Conservation (phyloP, 345 rosid species). For the Populus simonii region DNA sequence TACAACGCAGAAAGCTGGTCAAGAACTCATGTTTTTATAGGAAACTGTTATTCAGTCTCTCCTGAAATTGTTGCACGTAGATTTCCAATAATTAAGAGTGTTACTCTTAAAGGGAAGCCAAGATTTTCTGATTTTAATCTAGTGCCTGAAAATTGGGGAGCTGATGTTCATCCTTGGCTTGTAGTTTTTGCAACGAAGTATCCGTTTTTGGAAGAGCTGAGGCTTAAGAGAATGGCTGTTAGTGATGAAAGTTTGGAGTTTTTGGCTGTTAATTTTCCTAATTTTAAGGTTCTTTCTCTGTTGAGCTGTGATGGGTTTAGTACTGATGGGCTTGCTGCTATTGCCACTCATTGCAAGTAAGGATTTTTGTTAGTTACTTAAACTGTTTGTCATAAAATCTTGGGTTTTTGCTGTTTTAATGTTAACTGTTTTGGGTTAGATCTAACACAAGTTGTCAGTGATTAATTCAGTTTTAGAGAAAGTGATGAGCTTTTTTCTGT, state of each 20-base stretch:
- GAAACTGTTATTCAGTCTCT: slow-evolving; percentile 71
- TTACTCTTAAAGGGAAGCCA: slow-evolving; percentile 68
- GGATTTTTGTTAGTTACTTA: neutral
- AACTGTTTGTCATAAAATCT: neutral
- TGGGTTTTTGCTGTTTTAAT: neutral
- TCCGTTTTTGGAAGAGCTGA: slow-evolving; percentile 56
- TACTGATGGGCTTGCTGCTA: slow-evolving; percentile 52
- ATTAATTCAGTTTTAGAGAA: neutral
- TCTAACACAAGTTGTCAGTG: slow-evolving; percentile 3
- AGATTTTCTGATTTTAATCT: slow-evolving; percentile 67
- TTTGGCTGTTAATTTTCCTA: slow-evolving; percentile 43
- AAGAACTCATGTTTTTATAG: slow-evolving; percentile 54
- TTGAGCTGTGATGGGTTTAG: slow-evolving; percentile 70
- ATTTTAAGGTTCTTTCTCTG: slow-evolving; percentile 53
- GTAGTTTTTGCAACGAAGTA: slow-evolving; percentile 47
- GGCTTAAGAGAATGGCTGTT: slow-evolving; percentile 67
- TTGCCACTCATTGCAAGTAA: slow-evolving; percentile 66
- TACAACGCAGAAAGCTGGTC: slow-evolving; percentile 65
- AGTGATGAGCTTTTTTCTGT: neutral
- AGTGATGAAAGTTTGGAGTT: slow-evolving; percentile 59
- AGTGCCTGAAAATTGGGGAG: slow-evolving; percentile 70
- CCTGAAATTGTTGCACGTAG: slow-evolving; percentile 54
- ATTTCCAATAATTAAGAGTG: slow-evolving; percentile 52
- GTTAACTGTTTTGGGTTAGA: neutral
- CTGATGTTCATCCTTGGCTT: slow-evolving; percentile 57